These are phyloP conservation scores for Lasiodiplodia sp. DNA, from an alignment of 2,329 filamentous ascomycete species.

Conservation along the genomic window DNA sequence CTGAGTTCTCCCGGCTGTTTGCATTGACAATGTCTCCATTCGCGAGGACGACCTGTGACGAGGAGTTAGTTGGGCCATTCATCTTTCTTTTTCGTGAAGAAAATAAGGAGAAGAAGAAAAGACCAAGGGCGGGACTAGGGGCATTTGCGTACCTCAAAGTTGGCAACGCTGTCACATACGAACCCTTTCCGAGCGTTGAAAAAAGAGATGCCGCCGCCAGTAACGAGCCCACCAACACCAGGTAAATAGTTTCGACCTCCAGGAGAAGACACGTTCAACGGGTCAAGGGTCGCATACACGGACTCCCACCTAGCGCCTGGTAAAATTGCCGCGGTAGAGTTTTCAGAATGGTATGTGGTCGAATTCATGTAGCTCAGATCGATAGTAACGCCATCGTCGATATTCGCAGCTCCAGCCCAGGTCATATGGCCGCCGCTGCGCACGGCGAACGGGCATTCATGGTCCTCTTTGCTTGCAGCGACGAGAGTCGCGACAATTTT, in stretches of 20 bases:
- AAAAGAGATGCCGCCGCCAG: slow-evolving; percentile 33
- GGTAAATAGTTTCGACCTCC: slow-evolving; percentile 38
- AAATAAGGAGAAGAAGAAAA: not conserved
- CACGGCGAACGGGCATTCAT: slow-evolving; percentile 20
- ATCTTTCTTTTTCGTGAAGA: not conserved
- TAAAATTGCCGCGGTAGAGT: slow-evolving; percentile 35
- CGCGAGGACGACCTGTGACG: slow-evolving; percentile 19
- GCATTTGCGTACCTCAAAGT: slow-evolving; percentile 10
- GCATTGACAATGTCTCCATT: slow-evolving; percentile 19
- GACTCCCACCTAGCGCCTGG: slow-evolving; percentile 39
- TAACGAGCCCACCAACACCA: slow-evolving; percentile 37
- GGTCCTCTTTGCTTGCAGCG: not conserved
- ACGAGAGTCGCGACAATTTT: slow-evolving; percentile 7
- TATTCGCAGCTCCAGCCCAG: slow-evolving; percentile 38
- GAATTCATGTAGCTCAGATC: slow-evolving; percentile 39
- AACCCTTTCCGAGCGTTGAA: slow-evolving; percentile 8
- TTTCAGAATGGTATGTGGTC: slow-evolving; percentile 35
- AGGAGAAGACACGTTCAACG: slow-evolving; percentile 34
- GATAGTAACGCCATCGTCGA: slow-evolving; percentile 39
- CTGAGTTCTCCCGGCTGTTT: slow-evolving; percentile 28
- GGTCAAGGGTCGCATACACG: slow-evolving; percentile 37
- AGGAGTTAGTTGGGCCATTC: not conserved
- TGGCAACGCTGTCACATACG: slow-evolving; percentile 13
- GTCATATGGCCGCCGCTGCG: slow-evolving; percentile 37
- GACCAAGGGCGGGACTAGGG: not conserved